Percentiles rank a stretch among this genome's conserved stretches.
phyloP scores from a whole-genome alignment of 2,329 filamentous ascomycete species.

The Beauveria scarabaeidicola region DNA sequence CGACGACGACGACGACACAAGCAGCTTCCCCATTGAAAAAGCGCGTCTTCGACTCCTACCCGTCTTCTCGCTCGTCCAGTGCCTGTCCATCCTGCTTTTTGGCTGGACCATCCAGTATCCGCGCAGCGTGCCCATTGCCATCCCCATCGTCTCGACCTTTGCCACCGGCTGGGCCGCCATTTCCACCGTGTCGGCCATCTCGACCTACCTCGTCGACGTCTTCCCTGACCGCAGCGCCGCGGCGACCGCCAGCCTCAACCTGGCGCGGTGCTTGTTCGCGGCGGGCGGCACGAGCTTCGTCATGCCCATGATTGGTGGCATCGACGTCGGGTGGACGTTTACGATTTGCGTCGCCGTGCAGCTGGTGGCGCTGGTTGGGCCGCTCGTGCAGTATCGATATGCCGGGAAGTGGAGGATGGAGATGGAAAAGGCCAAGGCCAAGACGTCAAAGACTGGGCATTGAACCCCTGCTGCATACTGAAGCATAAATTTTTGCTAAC shows the following conservation, averaged over 20 bases:
- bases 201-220: constrained; percentile 46
- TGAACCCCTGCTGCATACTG: neutral
- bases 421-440: constrained; percentile 1
- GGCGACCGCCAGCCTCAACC: constrained; percentile 44
- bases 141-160: constrained; percentile 42
- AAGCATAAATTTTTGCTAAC: neutral
- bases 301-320: constrained; percentile 38
- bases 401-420: constrained; percentile 28
- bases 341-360: constrained; percentile 37
- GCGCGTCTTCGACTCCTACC: constrained; percentile 42
- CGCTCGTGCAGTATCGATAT: constrained; percentile 35
- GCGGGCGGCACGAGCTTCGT: constrained; percentile 42
- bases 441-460: too few species aligned
- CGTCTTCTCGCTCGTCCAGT: constrained; percentile 35
- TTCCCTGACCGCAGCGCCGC: constrained; percentile 41
- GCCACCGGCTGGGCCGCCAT: constrained; percentile 43
- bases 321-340: constrained; percentile 38
- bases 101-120: constrained; percentile 43
- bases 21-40: constrained; percentile 38
- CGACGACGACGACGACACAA: constrained; percentile 11
- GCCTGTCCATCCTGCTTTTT: constrained; percentile 38
- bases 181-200: constrained; percentile 38
- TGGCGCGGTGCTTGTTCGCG: constrained; percentile 42
- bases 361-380: constrained; percentile 34
- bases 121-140: constrained; percentile 34